Percentiles rank a stretch among this genome's conserved stretches.
Conservation (phyloP, 257 asterid genomes). For the Verbena officinalis region DNA sequence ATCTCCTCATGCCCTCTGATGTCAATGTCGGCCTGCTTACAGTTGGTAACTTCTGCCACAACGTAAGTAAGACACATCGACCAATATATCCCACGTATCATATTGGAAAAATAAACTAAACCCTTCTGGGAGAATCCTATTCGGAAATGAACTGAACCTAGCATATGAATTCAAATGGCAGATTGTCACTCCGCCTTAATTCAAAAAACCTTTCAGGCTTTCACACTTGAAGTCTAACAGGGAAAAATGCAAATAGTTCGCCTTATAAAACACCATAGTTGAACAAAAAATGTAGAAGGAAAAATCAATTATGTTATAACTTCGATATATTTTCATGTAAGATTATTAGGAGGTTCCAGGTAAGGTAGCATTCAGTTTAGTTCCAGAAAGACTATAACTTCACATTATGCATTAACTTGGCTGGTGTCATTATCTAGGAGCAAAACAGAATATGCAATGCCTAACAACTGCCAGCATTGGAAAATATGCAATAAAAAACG, state of each 20-base stretch:
- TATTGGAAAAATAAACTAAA: constrained; percentile 21
- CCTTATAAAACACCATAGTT: not conserved
- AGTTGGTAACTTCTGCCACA: constrained; percentile 97
- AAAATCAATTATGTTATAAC: not conserved
- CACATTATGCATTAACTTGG: constrained; percentile 9
- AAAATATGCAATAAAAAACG: constrained; percentile 25
- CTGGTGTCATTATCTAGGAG: constrained; percentile 20
- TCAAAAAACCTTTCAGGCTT: no score
- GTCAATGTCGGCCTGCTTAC: constrained; percentile 86
- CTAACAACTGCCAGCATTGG: not conserved
- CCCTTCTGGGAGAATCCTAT: not conserved
- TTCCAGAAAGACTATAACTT: not conserved
- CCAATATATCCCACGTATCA: constrained; percentile 54
- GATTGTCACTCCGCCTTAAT: constrained; percentile 16
- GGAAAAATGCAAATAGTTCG: not conserved
- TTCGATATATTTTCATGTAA: not conserved
- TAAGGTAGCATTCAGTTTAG: not conserved
- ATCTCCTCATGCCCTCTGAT: constrained; percentile 88
- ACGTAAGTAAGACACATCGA: constrained; percentile 88
- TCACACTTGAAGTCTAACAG: not conserved
- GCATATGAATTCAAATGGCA: constrained; percentile 10
- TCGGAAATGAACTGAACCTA: not conserved
- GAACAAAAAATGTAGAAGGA: not conserved
- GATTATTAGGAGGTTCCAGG: not conserved
- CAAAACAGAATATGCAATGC: constrained; percentile 4